These are phyloP conservation scores for Podaxis sp. DNA, from an alignment of 768 basidiomycete genomes.

Conservation along the genomic window DNA sequence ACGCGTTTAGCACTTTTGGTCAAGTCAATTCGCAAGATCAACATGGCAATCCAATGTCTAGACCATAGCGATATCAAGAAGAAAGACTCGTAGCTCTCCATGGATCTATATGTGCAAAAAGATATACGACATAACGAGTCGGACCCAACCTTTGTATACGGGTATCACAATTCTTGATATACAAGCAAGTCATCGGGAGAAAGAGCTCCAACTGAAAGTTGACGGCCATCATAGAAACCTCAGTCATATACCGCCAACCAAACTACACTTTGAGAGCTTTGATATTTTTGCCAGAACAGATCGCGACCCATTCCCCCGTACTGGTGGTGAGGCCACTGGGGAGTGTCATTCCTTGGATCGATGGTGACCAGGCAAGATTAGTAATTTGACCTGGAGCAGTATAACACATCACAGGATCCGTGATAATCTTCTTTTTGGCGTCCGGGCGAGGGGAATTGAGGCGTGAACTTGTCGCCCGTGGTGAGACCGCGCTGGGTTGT, in stretches of 20 bases:
- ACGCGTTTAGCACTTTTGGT: constrained; percentile 3
- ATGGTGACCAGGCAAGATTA: constrained; percentile 87
- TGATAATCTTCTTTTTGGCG: constrained; percentile 70
- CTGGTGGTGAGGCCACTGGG: constrained; percentile 71
- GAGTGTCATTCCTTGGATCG: constrained; percentile 75
- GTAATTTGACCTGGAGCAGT: constrained; percentile 77
- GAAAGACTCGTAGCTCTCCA: constrained; percentile 3
- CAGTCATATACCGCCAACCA: background rate
- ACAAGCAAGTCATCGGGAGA: background rate
- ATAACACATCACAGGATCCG: constrained; percentile 84
- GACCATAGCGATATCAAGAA: background rate
- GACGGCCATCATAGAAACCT: constrained; percentile 6
- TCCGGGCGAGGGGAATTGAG: constrained; percentile 82
- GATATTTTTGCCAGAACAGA: constrained; percentile 79
- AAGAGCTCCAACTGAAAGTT: background rate
- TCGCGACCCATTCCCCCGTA: constrained; percentile 84
- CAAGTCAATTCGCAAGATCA: constrained; percentile 8
- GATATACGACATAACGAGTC: background rate
- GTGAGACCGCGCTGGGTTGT: constrained; percentile 57
- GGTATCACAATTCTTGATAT: constrained; percentile 14
- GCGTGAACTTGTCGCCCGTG: constrained; percentile 68
- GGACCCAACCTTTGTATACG: background rate
- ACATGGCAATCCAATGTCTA: background rate
- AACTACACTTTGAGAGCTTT: constrained; percentile 77
- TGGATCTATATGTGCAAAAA: background rate